Conservation (phyloP, 2,329 filamentous ascomycete genomes). For the Colletotrichum noveboracense region DNA sequence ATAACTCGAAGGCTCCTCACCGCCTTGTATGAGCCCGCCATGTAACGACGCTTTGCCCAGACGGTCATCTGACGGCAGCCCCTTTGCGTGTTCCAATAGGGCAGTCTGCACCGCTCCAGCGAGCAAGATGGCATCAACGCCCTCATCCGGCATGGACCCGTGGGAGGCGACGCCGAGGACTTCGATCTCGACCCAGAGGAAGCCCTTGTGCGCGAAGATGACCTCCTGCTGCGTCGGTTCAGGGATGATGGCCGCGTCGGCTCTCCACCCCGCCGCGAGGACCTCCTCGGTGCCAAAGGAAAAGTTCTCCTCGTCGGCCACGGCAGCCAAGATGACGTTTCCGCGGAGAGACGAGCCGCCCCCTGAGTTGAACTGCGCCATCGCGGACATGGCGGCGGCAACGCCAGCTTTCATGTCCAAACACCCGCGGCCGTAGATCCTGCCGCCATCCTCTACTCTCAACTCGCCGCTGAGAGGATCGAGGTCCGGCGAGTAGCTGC, state of each 20-base stretch:
- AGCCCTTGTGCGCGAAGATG: constrained; percentile 54
- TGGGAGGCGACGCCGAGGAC: constrained; percentile 46
- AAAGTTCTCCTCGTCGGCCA: constrained; percentile 57
- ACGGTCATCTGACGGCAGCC: constrained; percentile 36
- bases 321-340: constrained; percentile 57
- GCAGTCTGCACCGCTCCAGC: constrained; percentile 52
- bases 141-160: constrained; percentile 47
- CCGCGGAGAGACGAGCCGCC: constrained; percentile 45
- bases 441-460: constrained; percentile 36
- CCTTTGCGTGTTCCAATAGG: constrained; percentile 45
- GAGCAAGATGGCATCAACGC: constrained; percentile 54
- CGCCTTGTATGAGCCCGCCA: constrained; percentile 52
- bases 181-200: constrained; percentile 49
- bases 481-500: constrained; percentile 44
- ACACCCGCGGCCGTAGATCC: constrained; percentile 50
- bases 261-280: constrained; percentile 55
- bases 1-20: constrained; percentile 58
- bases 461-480: constrained; percentile 48
- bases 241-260: constrained; percentile 55
- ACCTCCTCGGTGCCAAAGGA: constrained; percentile 57
- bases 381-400: constrained; percentile 48
- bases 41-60: constrained; percentile 49
- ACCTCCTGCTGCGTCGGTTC: constrained; percentile 52
- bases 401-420: constrained; percentile 59
- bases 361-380: constrained; percentile 28